Evolutionary conservation across 108 stramenopile genomes (phyloP), one percentile per base, ranked within the genome.

Genomic region (Thalassiosira profunda): DNA sequence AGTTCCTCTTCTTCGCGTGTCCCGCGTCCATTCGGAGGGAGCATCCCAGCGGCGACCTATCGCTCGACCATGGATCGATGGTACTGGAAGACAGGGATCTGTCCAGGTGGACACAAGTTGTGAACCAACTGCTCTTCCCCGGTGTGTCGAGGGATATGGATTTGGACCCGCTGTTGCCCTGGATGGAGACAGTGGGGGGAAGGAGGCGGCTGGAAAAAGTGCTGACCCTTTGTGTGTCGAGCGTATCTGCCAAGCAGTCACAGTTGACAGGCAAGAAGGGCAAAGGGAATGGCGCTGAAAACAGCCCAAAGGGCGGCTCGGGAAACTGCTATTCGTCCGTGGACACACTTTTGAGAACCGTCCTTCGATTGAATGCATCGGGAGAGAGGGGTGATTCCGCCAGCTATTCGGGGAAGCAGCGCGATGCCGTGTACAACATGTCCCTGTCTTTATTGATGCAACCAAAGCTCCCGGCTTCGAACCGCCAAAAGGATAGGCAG

Each of bases 1-100:
- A 88, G 47, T 49, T 91, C 35, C 55, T 90, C 26, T 91, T 80
- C 74, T 59, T 94, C 24, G 83, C 88, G 21, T 71, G 58, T 25
- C 71, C 82, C 0, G 44, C 72, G 41, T 53, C 70, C 26, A 73
- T 82, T 42, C 44, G 35, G 28, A 80, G 61, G 36, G 29, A 76
- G 2, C 33, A 17, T 38, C 25, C 20, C 30, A 42, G 30, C 29
- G 64, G 38, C n/a, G 49, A 71, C 36, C 31, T 56, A 10, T 12
- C 21, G n/a, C 18, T 73, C 24, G 9, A 37, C 31, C 15, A 42
- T 17, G 51, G 30, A 42, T 58, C 76, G 17, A 40, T 57, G 21
- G 54, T 67, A 43, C 41, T 78, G 21, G 57, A 62, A 47, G 65
- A 67, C 11, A n/a, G 48, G 61, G 84, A 88, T 76, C 34, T 76